Base-by-base conservation (phyloP, 805 yeast species). In the Groenewaldozyma tartarivorans region DNA sequence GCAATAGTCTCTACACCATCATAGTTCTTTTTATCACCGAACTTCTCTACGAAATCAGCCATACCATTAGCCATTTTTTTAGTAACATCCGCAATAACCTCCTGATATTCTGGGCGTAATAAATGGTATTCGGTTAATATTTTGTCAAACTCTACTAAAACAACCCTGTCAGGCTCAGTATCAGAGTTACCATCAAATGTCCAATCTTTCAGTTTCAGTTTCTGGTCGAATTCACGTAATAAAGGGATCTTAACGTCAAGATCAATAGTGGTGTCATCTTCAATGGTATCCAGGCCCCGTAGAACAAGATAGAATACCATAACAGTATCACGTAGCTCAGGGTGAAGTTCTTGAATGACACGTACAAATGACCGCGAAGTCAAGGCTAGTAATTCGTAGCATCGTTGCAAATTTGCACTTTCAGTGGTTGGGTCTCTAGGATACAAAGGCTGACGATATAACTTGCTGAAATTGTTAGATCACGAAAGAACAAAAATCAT, bases 321-420 rank as follows among this genome's bases (percentile, higher is more conserved):
- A 46, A 65, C 72, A 1, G 81, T 83, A 48, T 77, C 77, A 49
- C 95, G 74, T 48, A 92, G 67, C 54, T 87, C 95, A 0, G 96
- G 96, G 57, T 86, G 81, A 45, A 92, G 71, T 59, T 92, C 95
- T 68, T 74, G 72, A 54, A 90, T 90, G 18, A 92, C 98, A 0
- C 94, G 85, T n/a, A 81, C 87, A 59, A 92, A 92, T 3, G 96
- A 86, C 48, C 98, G 74, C 13, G 96, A 88, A 0, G 97, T 82
- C 43, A 63, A 43, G 24, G 66, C 63, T 45, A 92, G 67, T 45
- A 86, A 66, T 45, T 74, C 69, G 57, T 78, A 85, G 59, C 96
- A 86, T 60, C 73, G 66, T 45, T 58, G 62, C 50, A 81, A 63
- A 15, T 71, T 62, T n/a, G 64, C 62, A 0, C 72, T 43, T 40